Evolutionary conservation across 805 yeast genomes (phyloP).

Genomic region (Monosporozyma solicola): DNA sequence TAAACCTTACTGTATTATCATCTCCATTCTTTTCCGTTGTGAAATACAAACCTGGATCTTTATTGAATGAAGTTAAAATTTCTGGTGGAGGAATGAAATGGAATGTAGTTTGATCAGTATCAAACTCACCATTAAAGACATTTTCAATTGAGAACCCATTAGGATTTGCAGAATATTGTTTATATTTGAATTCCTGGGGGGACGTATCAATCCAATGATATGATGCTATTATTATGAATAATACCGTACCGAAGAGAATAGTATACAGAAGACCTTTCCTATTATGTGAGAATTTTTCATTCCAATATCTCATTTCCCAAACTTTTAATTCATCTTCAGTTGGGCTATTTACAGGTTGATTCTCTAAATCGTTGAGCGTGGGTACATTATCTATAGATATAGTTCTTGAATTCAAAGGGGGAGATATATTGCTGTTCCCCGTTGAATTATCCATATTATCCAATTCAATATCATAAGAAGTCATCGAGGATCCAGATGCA

Average conservation of each 20-base stretch:
- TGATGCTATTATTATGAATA: neutral
- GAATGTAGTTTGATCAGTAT: conserved; percentile 15
- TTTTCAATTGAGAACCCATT: conserved; percentile 15
- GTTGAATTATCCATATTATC: conserved; percentile 1
- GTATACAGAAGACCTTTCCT: neutral
- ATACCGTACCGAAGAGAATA: neutral
- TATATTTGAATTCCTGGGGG: neutral
- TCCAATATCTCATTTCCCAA: conserved; percentile 8
- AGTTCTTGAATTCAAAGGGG: conserved; percentile 2
- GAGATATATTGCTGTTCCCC: neutral
- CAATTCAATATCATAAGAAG: conserved; percentile 4
- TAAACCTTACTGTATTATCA: conserved; percentile 7
- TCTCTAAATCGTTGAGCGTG: conserved; percentile 2
- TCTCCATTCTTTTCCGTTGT: conserved; percentile 12
- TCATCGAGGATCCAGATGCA: conserved; percentile 14
- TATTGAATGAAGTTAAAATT: conserved; percentile 13
- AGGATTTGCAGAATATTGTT: neutral
- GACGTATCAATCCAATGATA: neutral
- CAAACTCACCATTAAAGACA: conserved; percentile 22
- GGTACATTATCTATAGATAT: neutral
- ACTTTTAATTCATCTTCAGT: neutral
- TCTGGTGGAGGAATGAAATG: conserved; percentile 22
- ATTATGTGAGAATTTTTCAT: conserved; percentile 5
- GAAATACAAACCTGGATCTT: conserved; percentile 40
- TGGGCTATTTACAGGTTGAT: neutral